Evolutionary conservation across 139 green algal species (phyloP), one percentile per base, ranked within the genome.

Genomic region (Zygnema cylindricum): DNA sequence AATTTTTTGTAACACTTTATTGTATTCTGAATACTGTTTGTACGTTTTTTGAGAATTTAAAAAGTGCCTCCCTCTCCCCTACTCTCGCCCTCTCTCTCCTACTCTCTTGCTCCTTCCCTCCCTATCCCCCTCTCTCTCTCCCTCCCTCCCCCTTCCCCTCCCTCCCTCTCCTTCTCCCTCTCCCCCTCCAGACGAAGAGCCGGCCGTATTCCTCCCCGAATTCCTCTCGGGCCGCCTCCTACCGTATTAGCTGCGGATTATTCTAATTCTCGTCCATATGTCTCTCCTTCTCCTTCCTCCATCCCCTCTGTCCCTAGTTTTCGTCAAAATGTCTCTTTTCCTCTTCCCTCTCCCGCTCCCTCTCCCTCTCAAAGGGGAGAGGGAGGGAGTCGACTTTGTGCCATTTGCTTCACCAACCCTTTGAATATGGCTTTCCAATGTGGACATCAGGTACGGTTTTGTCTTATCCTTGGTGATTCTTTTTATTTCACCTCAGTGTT

Each of bases 391-490:
- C n/a, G 75, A 2, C 33, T 84, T 39, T 89, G 84, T 23, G 69
- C 84, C 11, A 55, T 89, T 2, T 89, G 84, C 84, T 32, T 89
- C 35, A 69, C 30, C 30, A 69, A 84, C 35, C 36, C 23, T 21
- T 84, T 84, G 69, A 84, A 89, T 69, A 85, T 85, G 76, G 84
- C 84, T 30, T 89, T 89, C 84, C 84, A 89, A 55, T 89, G 84
- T n/a, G 84, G 84, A 33, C 84, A 89, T 36, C 84, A 89, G 84
- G 84, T 89, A 42, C 33, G 81, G n/a, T 32, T 54, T 39, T n/a
- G n/a, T n/a, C 11, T 41, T 79, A 7, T 79, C 36, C 36, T 54
- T 11, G 38, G 71, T 79, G 7, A 30, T 30, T 30, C 71, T 63
- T 16, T 63, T 16, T 63, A 7, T 63, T 16, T 63, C 49, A 25